These are phyloP conservation scores for Botrytis cinerea DNA, from an alignment of 2,329 filamentous ascomycete genomes.

Conservation along the genomic window DNA sequence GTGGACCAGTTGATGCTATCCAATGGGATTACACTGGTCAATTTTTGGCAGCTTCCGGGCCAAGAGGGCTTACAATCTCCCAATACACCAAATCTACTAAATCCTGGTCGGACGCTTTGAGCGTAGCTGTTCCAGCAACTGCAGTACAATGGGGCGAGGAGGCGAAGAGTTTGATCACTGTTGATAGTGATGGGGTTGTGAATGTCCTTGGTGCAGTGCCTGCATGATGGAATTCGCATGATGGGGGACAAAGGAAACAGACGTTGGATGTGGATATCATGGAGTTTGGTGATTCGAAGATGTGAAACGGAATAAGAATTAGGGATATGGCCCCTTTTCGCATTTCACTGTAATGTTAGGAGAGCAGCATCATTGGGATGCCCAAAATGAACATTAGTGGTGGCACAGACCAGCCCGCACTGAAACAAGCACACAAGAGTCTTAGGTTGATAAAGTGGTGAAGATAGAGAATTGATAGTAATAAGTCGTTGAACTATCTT, in stretches of 20 bases:
- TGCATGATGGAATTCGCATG: conserved; percentile 16
- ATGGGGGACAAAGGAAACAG: not conserved
- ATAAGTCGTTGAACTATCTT: not conserved
- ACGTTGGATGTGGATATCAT: conserved; percentile 17
- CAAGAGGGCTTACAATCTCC: conserved; percentile 80
- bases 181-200: conserved; percentile 74
- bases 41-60: conserved; percentile 80
- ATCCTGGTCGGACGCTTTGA: conserved; percentile 83
- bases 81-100: conserved; percentile 87
- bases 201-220: conserved; percentile 59
- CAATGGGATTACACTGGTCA: conserved; percentile 95
- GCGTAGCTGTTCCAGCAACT: conserved; percentile 71
- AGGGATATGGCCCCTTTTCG: not conserved
- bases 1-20: conserved; percentile 73
- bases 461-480: not conserved
- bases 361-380: conserved; percentile 12
- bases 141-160: conserved; percentile 76
- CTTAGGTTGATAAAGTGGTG: not conserved
- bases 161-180: conserved; percentile 72
- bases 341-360: conserved; percentile 20
- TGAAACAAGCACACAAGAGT: not conserved
- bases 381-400: conserved; percentile 17
- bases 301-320: conserved; percentile 13
- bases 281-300: conserved; percentile 21
- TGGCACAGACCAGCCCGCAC: not conserved